phyloP scores from a whole-genome alignment of 2,329 filamentous ascomycete genomes.

The Fusarium sp. region DNA sequence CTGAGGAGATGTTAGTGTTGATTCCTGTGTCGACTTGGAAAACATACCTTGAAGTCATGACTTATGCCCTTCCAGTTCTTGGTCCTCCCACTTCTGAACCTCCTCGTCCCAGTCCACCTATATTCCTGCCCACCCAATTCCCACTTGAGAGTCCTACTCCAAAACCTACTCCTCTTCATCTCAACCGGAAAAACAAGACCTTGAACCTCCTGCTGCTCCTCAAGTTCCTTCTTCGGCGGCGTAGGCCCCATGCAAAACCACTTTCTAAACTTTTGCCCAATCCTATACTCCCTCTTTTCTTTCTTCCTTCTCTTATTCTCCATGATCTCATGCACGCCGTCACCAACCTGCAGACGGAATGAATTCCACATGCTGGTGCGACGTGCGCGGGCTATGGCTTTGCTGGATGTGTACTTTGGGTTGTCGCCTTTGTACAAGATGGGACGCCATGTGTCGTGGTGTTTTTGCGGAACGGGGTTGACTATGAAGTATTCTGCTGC shows the following conservation, averaged over 20 bases:
- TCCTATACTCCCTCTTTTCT: not conserved
- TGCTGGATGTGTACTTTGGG: conserved; percentile 28
- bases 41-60: conserved; percentile 18
- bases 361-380: conserved; percentile 30
- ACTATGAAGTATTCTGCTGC: conserved; percentile 20
- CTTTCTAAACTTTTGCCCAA: conserved; percentile 7
- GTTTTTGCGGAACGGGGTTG: conserved; percentile 34
- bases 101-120: conserved; percentile 18
- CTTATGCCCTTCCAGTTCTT: conserved; percentile 13
- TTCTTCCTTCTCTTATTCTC: conserved; percentile 14
- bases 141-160: conserved; percentile 14
- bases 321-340: conserved; percentile 25
- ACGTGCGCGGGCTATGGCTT: conserved; percentile 10
- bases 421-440: conserved; percentile 32
- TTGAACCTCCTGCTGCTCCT: conserved; percentile 5
- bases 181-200: not conserved
- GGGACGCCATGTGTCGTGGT: conserved; percentile 24
- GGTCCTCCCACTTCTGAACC: not conserved
- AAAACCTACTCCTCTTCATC: conserved; percentile 8
- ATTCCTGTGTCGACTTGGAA: not conserved
- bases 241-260: conserved; percentile 6
- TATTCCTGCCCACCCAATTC: conserved; percentile 12
- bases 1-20: not conserved
- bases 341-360: conserved; percentile 25
- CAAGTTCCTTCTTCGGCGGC: conserved; percentile 6